A percentile compares a stretch with the other conserved stretches of the same genome.
These are phyloP conservation scores for Penicillium egyptiacum DNA, from an alignment of 495 filamentous ascomycete species.

Conservation along the genomic window DNA sequence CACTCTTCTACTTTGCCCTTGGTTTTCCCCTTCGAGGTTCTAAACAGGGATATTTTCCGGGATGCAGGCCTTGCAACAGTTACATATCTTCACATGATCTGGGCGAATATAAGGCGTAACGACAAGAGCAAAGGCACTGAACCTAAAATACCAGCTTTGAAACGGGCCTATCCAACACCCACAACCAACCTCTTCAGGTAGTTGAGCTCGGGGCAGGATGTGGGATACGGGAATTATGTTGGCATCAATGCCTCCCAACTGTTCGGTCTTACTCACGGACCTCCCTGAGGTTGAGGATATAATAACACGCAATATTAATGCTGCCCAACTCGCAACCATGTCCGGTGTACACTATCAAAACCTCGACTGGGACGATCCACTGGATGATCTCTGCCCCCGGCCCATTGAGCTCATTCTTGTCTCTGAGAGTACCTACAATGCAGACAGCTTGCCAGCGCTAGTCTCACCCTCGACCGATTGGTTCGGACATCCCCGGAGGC, in stretches of 20 bases:
- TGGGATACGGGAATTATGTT: constrained; percentile 78
- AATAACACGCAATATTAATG: constrained; percentile 52
- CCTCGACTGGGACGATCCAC: constrained; percentile 73
- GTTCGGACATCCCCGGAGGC: constrained; percentile 48
- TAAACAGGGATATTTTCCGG: constrained; percentile 41
- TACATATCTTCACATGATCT: constrained; percentile 32
- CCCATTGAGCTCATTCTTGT: constrained; percentile 72
- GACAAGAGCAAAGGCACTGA: constrained; percentile 19
- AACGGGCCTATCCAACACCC: constrained; percentile 24
- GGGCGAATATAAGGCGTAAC: constrained; percentile 6
- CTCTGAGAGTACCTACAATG: constrained; percentile 95
- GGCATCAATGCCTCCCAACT: constrained; percentile 54
- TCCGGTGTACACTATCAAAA: constrained; percentile 54
- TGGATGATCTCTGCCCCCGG: constrained; percentile 37
- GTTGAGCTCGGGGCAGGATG: constrained; percentile 85
- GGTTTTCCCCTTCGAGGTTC: constrained; percentile 3
- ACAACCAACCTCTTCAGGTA: constrained; percentile 47
- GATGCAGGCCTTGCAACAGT: constrained; percentile 66
- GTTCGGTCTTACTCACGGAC: constrained; percentile 74
- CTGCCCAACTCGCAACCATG: constrained; percentile 38
- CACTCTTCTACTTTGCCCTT: constrained; percentile 21
- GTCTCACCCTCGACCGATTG: constrained; percentile 67
- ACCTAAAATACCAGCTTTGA: constrained; percentile 28
- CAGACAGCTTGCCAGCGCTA: constrained; percentile 72
- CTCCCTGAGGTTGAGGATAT: constrained; percentile 73